Evolutionary conservation across 2,329 filamentous ascomycete genomes (phyloP).

Genomic region (Diaporthe vexans): DNA sequence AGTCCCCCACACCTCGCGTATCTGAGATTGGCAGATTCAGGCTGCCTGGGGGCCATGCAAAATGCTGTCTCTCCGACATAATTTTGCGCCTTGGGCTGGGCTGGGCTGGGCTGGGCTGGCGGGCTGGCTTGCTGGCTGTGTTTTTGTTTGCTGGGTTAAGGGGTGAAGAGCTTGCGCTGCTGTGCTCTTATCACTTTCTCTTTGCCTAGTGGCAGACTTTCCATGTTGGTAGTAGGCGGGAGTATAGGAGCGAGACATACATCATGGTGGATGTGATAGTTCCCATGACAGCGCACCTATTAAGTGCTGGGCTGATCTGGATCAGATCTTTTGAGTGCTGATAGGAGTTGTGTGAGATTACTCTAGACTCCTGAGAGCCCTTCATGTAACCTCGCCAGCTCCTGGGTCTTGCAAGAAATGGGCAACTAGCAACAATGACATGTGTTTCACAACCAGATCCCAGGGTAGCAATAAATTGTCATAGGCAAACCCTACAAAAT

Average conservation of each 20-base stretch:
- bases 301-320: background rate
- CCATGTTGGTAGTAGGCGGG: background rate
- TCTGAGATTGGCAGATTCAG: slow-evolving; percentile 17
- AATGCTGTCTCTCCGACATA: background rate
- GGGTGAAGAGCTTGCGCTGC: background rate
- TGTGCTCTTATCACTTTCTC: background rate
- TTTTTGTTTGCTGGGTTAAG: background rate
- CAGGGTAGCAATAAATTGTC: background rate
- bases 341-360: background rate
- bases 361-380: background rate
- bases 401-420: too few species aligned
- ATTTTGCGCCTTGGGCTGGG: background rate
- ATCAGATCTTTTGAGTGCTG: background rate
- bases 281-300: background rate
- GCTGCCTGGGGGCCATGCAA: slow-evolving; percentile 30
- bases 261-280: slow-evolving; percentile 1
- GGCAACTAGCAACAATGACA: background rate
- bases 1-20: slow-evolving; percentile 31
- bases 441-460: background rate
- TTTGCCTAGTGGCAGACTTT: background rate
- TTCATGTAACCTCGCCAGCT: background rate
- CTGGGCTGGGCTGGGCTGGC: background rate
- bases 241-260: slow-evolving; percentile 20
- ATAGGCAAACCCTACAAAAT: background rate
- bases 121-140: background rate